Base-by-base conservation (phyloP, 129 eudicot genomes). In the Flaveria linearis region DNA sequence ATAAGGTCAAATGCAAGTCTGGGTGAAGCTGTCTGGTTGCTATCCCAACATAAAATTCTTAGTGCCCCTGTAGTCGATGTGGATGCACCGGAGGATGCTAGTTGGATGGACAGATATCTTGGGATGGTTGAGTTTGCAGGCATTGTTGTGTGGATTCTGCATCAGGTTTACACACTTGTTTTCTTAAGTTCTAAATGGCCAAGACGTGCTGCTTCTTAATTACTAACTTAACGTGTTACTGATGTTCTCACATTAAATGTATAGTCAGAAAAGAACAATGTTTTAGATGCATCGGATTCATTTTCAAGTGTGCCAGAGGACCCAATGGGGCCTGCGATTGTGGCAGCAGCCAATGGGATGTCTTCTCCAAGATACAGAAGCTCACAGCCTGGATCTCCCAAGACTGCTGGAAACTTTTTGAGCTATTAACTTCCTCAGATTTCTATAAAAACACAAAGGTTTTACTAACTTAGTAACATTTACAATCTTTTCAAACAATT, bases 71-170 rank as follows among this genome's bases (percentile, higher is more conserved):
- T 94, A 68, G 96, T 91, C 65, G 86, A 94, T 26, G 91, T 83
- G 11, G 85, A 88, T 41, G 97, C 98, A 51, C 91, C 98, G 1
- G 88, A 85, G 71, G 98, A 94, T 73, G 98, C 98, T 18, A 86
- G 90, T 82, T 94, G 98, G 98, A 87, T 94, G 14, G 98, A 94
- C 76, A 87, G 97, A 82, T 94, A 94, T 72, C 76, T 94, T 50
- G 98, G 98, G 75, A 83, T 94, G 66, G 92, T 89, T 30, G 98
- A 94, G 84, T 94, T 93, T 84, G 98, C 98, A 15, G 97, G 98
- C 77, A 94, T 94, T 71, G 98, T 89, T 26, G 97, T 91, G 2
- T 94, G 98, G 98, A 89, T 91, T 68, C 78, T 94, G 70, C 97
- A 91, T 74, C 98, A 91, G 98, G 98, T 94, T 64, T n/a, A 63